phyloP scores from a whole-genome alignment of 495 filamentous ascomycete species.

The Aspergillus mulundensis region DNA sequence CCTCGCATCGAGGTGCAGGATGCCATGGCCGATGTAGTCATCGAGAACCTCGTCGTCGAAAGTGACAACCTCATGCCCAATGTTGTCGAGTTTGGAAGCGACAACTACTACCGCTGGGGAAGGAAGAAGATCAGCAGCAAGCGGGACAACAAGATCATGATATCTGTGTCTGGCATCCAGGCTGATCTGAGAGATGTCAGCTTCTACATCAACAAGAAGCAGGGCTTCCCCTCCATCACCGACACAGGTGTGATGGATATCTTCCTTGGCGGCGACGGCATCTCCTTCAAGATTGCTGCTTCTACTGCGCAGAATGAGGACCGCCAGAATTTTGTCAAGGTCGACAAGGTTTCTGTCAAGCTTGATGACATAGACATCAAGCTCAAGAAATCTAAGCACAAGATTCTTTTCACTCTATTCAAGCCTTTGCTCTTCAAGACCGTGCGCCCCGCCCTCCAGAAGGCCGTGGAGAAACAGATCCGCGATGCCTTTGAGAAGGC shows the following conservation, averaged over 20 bases:
- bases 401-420: slow-evolving; percentile 80
- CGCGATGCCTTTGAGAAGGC: slow-evolving; percentile 68
- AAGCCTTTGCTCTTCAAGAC: slow-evolving; percentile 84
- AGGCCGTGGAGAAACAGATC: slow-evolving; percentile 84
- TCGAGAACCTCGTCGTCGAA: slow-evolving; percentile 94
- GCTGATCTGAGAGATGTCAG: slow-evolving; percentile 64
- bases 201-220: slow-evolving; percentile 94
- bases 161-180: slow-evolving; percentile 86
- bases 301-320: slow-evolving; percentile 76
- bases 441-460: slow-evolving; percentile 77
- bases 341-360: slow-evolving; percentile 81
- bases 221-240: slow-evolving; percentile 87
- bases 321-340: slow-evolving; percentile 82
- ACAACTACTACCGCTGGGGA: slow-evolving; percentile 95
- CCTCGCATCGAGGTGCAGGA: slow-evolving; percentile 94
- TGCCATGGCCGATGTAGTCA: slow-evolving; percentile 73
- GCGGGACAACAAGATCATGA: slow-evolving; percentile 71
- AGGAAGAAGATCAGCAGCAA: slow-evolving; percentile 79
- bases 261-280: slow-evolving; percentile 79
- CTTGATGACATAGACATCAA: slow-evolving; percentile 87
- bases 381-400: slow-evolving; percentile 89
- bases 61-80: slow-evolving; percentile 98
- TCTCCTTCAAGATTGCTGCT: slow-evolving; percentile 88
- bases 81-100: slow-evolving; percentile 80
- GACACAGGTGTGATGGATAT: slow-evolving; percentile 90